Evolutionary conservation across 2,329 filamentous ascomycete species (phyloP), one percentile per base, ranked within the genome.

Genomic region (Huntiella savannae): DNA sequence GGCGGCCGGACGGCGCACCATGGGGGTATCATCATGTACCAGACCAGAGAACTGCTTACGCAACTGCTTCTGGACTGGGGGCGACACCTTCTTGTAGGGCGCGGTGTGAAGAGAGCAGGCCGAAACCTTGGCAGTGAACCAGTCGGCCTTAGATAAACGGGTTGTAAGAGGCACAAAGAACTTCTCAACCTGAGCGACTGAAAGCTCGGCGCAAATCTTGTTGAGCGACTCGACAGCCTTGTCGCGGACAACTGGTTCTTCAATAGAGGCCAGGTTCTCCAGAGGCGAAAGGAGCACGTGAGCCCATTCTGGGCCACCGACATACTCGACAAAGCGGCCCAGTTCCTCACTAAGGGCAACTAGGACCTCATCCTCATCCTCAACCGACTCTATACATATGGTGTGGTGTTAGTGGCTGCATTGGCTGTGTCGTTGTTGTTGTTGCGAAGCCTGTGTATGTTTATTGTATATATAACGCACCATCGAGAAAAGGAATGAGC

Each of bases 161-260:
- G 93, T 76, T 50, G 87, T 87, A 59, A 98, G 79, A 52, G 91
- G 91, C 55, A 98, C 88, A 67, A 96, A 96, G 65, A 87, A 83
- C 58, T 95, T 84, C 70, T 98, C 91, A 60, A 96, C 80, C 68
- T 98, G 91, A 63, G 85, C 75, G 56, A 85, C 69, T 43, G 86
- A 93, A 47, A 98, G 74, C 61, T 94, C 78, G 59, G 79, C 77
- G 73, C 91, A 96, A 63, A 98, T 96, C 70, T 95, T 98, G 75
- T 98, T 98, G 55, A 98, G 76, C 41, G 91, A 98, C 63, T 98
- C 92, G 60, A 98, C 91, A 53, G 91, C 91, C 82, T 98, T 98
- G 68, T 98, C 91, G 58, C 91, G 77, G 52, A 98, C 91, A 56
- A 98, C 76, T 52, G 91, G 88, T 66, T 98, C 91, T 65, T 98